Conservation (phyloP, 192 early-diverging fungal species). For the Piromyces finnis region DNA sequence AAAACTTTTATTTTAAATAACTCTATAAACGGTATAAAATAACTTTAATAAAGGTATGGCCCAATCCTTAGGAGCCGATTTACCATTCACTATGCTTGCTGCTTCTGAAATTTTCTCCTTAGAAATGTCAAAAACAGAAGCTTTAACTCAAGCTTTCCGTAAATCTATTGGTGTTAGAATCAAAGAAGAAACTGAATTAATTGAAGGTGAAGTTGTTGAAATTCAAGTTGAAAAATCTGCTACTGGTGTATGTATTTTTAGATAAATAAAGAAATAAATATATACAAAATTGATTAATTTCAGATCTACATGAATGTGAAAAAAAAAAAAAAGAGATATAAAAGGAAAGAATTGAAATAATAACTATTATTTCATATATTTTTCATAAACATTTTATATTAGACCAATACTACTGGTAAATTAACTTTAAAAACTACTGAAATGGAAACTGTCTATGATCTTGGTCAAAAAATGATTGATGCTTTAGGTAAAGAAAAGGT, state of each 20-base stretch:
- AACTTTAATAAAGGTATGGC: constrained; percentile 46
- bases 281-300: no score
- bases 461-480: constrained; percentile 98
- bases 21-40: neutral
- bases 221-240: constrained; percentile 88
- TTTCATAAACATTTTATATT: neutral
- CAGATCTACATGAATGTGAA: no score
- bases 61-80: constrained; percentile 79
- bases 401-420: constrained; percentile 91
- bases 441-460: constrained; percentile 98
- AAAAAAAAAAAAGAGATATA: no score
- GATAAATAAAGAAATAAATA: no score
- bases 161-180: constrained; percentile 94
- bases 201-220: constrained; percentile 98
- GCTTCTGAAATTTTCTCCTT: constrained; percentile 96
- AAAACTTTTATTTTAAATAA: neutral
- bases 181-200: constrained; percentile 95
- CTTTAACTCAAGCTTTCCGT: constrained; percentile 92
- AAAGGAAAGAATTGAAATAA: no score
- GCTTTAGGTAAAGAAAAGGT: constrained; percentile 95
- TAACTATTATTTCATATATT: no score
- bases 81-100: constrained; percentile 94
- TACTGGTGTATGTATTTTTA: constrained; percentile 53
- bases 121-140: constrained; percentile 97
- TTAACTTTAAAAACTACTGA: constrained; percentile 97